phyloP scores from a whole-genome alignment of 139 green algal species.

The Penium margaritaceum region DNA sequence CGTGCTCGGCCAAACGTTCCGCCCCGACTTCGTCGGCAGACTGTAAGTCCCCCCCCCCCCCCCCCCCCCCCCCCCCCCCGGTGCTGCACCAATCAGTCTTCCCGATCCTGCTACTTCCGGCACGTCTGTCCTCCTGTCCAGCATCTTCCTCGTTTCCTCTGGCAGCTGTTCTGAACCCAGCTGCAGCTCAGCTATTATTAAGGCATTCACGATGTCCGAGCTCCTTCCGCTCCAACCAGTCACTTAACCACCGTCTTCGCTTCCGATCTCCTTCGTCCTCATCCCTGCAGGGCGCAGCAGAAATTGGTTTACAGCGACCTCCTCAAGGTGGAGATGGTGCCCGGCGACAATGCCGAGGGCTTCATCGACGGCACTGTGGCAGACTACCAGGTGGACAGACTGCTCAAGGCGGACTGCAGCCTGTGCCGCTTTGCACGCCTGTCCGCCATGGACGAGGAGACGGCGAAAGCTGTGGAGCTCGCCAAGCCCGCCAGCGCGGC shows the following conservation, averaged over 20 bases:
- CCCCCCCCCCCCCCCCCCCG: too few relatives aligned
- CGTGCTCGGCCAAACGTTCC: conserved; percentile 4
- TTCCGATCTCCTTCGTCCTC: neutral
- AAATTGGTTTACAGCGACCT: neutral
- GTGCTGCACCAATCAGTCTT: too few relatives aligned
- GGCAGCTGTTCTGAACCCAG: too few relatives aligned
- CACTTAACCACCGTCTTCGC: too few relatives aligned
- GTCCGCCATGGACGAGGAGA: neutral
- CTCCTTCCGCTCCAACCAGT: too few relatives aligned
- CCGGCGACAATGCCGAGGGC: conserved; percentile 19
- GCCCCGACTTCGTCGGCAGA: conserved; percentile 1
- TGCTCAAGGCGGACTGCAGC: conserved; percentile 16
- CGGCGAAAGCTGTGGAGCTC: neutral
- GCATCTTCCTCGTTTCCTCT: too few relatives aligned
- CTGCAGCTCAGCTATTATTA: too few relatives aligned
- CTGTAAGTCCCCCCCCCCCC: too few relatives aligned
- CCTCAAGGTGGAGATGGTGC: conserved; percentile 2
- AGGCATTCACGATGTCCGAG: too few relatives aligned
- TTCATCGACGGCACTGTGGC: conserved; percentile 26
- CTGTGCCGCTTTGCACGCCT: conserved; percentile 9
- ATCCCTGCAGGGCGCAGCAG: neutral
- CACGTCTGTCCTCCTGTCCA: too few relatives aligned
- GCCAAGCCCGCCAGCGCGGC: too few relatives aligned
- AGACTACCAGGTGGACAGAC: neutral
- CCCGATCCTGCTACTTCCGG: too few relatives aligned